Evolutionary conservation across 2,329 filamentous ascomycete genomes (phyloP), one percentile per base, ranked within the genome.

Genomic region (Venturia pyrina): DNA sequence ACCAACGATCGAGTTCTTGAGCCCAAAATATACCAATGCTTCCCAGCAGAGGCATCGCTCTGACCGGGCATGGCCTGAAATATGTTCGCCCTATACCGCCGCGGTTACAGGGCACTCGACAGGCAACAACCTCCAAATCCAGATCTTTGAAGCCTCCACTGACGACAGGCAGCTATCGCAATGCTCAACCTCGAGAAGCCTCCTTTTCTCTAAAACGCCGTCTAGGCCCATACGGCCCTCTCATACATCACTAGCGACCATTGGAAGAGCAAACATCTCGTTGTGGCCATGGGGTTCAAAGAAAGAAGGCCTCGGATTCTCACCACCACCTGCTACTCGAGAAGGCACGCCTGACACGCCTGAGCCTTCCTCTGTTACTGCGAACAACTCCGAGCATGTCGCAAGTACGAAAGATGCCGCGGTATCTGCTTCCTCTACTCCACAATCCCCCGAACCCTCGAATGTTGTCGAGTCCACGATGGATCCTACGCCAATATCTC

Each of bases 201-300:
- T 37, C 10, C 10, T 28, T 10, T 40, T 48, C 24, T 59, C n/a
- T 19, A 41, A 41, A 24, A 53, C 43, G 32, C 28, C 43, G 15
- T 34, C 19, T 17, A 65, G 43, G 8, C 32, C 63, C 11, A n/a
- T 40, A 44, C 37, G 13, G 19, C 50, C 32, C 28, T 41, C 43
- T 48, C 28, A 3, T 28, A 10, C 24, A 11, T 19, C 46, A 4
- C 4, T 50, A 40, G 44, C 17, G 17, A 34, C 62, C 13, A 40
- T 24, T 37, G 62, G 62, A 17, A 28, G 43, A 28, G 41, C 41
- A 37, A 53, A 53, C 13, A 44, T 64, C 17, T 34, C 41, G 15
- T 40, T 64, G 24, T 64, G 62, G 62, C 62, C 62, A 10, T 59
- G 48, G 61, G 21, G 24, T n/a, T 64, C 62, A 7, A 64, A 24